phyloP scores from a whole-genome alignment of 1,139 yeast species.

The Citeromyces hawaiiensis region DNA sequence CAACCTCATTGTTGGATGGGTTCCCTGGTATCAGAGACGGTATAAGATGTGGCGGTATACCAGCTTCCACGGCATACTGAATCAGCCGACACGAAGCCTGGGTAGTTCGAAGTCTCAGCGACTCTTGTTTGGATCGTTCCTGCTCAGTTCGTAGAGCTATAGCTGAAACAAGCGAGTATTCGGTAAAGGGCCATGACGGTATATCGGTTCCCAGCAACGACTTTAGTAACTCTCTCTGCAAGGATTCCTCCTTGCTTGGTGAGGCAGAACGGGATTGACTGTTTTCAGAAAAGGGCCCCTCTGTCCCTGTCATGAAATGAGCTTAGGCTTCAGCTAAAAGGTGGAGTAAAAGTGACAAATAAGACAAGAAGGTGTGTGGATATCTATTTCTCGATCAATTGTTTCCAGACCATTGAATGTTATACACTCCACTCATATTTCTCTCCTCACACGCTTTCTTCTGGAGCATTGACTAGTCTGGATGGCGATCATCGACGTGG shows the following conservation, averaged over 20 bases:
- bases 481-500: not conserved
- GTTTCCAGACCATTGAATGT: no score
- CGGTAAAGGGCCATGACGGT: constrained; percentile 41
- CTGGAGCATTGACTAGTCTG: not conserved
- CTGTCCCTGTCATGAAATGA: not conserved
- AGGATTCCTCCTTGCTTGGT: not conserved
- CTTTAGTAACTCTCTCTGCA: not conserved
- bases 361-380: not conserved
- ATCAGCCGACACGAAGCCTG: constrained; percentile 48
- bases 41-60: constrained; percentile 57
- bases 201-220: not conserved
- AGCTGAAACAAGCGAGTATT: constrained; percentile 48
- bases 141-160: constrained; percentile 51
- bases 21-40: constrained; percentile 28
- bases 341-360: not conserved
- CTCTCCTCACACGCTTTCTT: not conserved
- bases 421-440: not conserved
- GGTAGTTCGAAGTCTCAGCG: constrained; percentile 38
- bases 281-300: not conserved
- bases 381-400: no score
- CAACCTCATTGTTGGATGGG: constrained; percentile 3
- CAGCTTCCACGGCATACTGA: constrained; percentile 45
- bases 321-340: not conserved
- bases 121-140: constrained; percentile 29
- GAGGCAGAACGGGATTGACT: not conserved